Percentiles rank a stretch among this genome's conserved stretches.
Conservation (phyloP, 495 filamentous ascomycete species). For the Daldinia concentrica region DNA sequence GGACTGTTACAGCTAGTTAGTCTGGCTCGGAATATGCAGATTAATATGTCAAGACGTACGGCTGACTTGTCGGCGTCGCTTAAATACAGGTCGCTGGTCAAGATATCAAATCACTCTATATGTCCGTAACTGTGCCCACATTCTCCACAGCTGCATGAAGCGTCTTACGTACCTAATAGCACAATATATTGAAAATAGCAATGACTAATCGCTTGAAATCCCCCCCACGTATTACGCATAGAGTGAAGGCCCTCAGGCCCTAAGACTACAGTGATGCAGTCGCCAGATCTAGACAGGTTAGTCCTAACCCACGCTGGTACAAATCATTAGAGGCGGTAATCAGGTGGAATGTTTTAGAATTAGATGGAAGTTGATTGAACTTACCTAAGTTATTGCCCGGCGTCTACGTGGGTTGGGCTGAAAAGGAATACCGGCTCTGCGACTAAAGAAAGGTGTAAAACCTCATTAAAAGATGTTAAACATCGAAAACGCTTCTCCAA, state of each 20-base stretch:
- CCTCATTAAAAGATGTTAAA: not conserved
- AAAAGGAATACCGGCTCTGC: not conserved
- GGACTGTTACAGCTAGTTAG: not conserved
- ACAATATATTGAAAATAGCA: not conserved
- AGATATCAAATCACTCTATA: not conserved
- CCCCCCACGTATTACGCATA: not conserved
- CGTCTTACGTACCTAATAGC: no score
- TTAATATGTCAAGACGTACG: not conserved
- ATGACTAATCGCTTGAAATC: not conserved
- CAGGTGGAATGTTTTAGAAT: not conserved
- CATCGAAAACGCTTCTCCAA: not conserved
- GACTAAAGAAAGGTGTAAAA: not conserved
- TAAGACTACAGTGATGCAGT: not conserved
- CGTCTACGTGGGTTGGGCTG: not conserved
- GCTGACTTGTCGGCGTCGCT: not conserved
- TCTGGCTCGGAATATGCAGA: not conserved
- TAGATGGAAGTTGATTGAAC: not conserved
- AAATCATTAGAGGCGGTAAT: not conserved
- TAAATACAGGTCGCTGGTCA: not conserved
- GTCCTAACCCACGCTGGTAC: not conserved
- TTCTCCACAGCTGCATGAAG: not conserved
- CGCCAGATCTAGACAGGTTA: not conserved
- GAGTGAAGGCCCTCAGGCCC: not conserved
- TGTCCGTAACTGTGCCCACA: not conserved
- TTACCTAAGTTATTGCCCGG: not conserved